Conservation (phyloP, 2,329 filamentous ascomycete genomes). For the Akanthomyces muscarius region DNA sequence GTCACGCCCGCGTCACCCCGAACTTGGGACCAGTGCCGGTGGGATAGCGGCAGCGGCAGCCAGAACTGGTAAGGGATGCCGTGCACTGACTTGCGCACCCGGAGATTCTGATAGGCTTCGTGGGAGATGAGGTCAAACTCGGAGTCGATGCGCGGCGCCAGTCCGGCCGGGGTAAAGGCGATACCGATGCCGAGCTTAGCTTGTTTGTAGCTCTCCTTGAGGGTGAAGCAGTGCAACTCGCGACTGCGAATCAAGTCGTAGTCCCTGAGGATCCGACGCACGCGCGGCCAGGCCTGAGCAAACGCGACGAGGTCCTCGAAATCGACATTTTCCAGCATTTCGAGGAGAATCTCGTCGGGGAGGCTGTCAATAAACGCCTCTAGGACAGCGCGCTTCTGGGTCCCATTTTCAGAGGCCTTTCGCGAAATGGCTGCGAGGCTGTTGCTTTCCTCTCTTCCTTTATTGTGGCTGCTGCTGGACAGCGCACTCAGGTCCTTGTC, state of each 20-base stretch:
- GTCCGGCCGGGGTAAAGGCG: conserved; percentile 25
- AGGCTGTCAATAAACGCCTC: conserved; percentile 27
- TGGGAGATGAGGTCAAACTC: conserved; percentile 48
- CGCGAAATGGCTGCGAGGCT: background rate
- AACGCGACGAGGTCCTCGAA: conserved; percentile 35
- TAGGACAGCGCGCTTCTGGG: background rate
- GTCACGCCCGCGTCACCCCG: conserved; percentile 23
- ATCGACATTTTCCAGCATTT: conserved; percentile 31
- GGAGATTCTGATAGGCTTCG: conserved; percentile 34
- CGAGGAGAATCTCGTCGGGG: conserved; percentile 39
- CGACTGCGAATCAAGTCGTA: conserved; percentile 37
- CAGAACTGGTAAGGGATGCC: conserved; percentile 38
- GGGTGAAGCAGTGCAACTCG: conserved; percentile 44
- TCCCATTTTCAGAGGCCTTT: background rate
- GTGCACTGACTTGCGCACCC: conserved; percentile 39
- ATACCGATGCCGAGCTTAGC: conserved; percentile 40
- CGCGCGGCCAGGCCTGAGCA: conserved; percentile 33
- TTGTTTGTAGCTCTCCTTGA: conserved; percentile 38
- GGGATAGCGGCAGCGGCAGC: conserved; percentile 45
- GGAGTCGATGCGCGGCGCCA: conserved; percentile 34
- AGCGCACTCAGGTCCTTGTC: background rate
- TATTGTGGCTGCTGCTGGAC: background rate
- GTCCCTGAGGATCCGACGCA: conserved; percentile 31
- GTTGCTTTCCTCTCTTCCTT: background rate
- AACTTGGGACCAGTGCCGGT: conserved; percentile 41